Percentiles rank a stretch among this genome's conserved stretches.
These are phyloP conservation scores for Aspergillus calidoustus DNA, from an alignment of 2,329 filamentous ascomycete species.

Conservation along the genomic window DNA sequence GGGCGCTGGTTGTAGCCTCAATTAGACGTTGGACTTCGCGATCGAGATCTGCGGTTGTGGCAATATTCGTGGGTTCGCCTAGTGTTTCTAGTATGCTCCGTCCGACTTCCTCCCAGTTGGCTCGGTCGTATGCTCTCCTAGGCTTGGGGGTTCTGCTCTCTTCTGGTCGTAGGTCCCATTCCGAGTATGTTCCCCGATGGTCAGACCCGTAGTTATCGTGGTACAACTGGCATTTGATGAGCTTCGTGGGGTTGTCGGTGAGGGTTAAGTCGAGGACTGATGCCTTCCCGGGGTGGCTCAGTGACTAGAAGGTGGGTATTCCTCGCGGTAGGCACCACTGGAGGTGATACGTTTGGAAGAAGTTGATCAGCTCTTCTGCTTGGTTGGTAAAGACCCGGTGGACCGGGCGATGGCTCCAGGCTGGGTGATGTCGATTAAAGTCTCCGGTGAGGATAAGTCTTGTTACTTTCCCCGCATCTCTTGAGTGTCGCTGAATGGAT, in stretches of 20 bases:
- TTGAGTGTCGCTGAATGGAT: too few relatives aligned
- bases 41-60: too few relatives aligned
- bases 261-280: slow-evolving; percentile 25
- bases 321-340: slow-evolving; percentile 19
- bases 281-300: slow-evolving; percentile 1
- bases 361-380: slow-evolving; percentile 23
- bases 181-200: slow-evolving; percentile 27
- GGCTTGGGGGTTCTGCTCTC: slow-evolving; percentile 6
- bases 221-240: slow-evolving; percentile 31
- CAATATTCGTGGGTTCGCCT: too few relatives aligned
- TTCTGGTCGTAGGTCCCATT: slow-evolving; percentile 22
- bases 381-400: background rate
- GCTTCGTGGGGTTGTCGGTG: slow-evolving; percentile 15
- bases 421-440: slow-evolving; percentile 24
- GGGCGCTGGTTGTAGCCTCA: background rate
- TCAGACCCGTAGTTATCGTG: slow-evolving; percentile 31
- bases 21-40: background rate
- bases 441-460: slow-evolving; percentile 21
- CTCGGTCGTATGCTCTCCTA: slow-evolving; percentile 21
- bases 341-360: slow-evolving; percentile 22
- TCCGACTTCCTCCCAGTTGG: too few relatives aligned
- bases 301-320: slow-evolving; percentile 13
- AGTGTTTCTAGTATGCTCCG: too few relatives aligned
- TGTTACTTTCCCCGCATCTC: slow-evolving; percentile 1
- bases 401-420: slow-evolving; percentile 7